phyloP scores from a whole-genome alignment of 148 eudicot genomes.

The Rhododendron kiyosumense region DNA sequence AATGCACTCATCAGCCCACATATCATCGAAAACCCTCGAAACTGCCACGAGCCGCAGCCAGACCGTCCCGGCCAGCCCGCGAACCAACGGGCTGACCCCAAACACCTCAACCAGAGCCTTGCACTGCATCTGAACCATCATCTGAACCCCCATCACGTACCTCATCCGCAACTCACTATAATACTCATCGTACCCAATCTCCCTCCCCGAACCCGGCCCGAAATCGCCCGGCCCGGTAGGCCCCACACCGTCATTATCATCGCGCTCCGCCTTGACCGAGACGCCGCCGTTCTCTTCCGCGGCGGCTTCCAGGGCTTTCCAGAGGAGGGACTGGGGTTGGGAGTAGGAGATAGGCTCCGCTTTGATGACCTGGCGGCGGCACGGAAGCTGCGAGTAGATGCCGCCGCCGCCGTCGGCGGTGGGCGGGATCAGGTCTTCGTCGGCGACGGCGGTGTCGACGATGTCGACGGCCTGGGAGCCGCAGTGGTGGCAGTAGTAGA shows the following conservation, averaged over 20 bases:
- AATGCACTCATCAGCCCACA: constrained; percentile 59
- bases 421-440: constrained; percentile 40
- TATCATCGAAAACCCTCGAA: constrained; percentile 42
- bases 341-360: constrained; percentile 36
- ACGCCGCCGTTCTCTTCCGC: constrained; percentile 3
- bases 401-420: constrained; percentile 12
- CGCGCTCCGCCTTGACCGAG: constrained; percentile 9
- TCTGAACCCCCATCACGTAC: constrained; percentile 67
- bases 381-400: constrained; percentile 19
- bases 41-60: constrained; percentile 57
- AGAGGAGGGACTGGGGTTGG: constrained; percentile 28
- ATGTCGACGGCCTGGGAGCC: constrained; percentile 48
- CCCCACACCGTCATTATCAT: constrained; percentile 30
- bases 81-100: constrained; percentile 44
- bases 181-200: constrained; percentile 29
- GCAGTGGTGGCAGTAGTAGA: constrained; percentile 57
- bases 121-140: constrained; percentile 58
- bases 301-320: constrained; percentile 13
- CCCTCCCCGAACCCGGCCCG: constrained; percentile 16
- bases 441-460: constrained; percentile 45
- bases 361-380: constrained; percentile 15
- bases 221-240: constrained; percentile 67
- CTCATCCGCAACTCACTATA: constrained; percentile 43
- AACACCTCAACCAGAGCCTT: constrained; percentile 58
- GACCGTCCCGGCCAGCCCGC: constrained; percentile 52